These are phyloP conservation scores for Metschnikowia kunwiensis DNA, from an alignment of 805 yeast genomes.

Conservation along the genomic window DNA sequence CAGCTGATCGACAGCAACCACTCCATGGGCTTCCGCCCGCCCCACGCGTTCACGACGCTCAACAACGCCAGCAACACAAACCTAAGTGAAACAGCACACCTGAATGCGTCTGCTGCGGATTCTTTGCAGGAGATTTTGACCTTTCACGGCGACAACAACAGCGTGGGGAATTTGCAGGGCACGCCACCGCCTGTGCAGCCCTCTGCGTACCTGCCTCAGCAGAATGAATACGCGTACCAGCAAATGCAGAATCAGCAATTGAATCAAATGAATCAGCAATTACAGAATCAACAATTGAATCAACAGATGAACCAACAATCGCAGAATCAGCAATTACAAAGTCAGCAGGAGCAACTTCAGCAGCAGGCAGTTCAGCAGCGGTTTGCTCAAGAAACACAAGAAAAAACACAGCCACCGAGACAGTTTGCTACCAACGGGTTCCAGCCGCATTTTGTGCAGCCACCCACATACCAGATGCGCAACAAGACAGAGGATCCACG, in stretches of 20 bases:
- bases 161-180: constrained; percentile 8
- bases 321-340: constrained; percentile 13
- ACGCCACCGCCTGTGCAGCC: constrained; percentile 9
- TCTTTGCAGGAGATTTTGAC: constrained; percentile 11
- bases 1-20: constrained; percentile 36
- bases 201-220: constrained; percentile 9
- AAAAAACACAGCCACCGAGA: constrained; percentile 7
- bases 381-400: constrained; percentile 13
- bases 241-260: constrained; percentile 6
- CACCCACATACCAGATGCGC: constrained; percentile 13
- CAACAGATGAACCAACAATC: constrained; percentile 14
- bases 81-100: constrained; percentile 33
- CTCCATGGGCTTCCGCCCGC: constrained; percentile 37
- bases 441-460: constrained; percentile 13
- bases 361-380: constrained; percentile 17
- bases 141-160: constrained; percentile 6
- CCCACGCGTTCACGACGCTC: constrained; percentile 39
- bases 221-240: constrained; percentile 2
- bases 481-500: constrained; percentile 9
- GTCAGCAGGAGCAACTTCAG: constrained; percentile 15
- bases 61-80: constrained; percentile 40
- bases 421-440: constrained; percentile 3
- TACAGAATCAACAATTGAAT: constrained; percentile 26
- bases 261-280: constrained; percentile 24
- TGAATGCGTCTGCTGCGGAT: constrained; percentile 14